A percentile compares a stretch with the other conserved stretches of the same genome.
Evolutionary conservation across 148 eudicot genomes (phyloP).

Genomic region (Fagopyrum esculentum): DNA sequence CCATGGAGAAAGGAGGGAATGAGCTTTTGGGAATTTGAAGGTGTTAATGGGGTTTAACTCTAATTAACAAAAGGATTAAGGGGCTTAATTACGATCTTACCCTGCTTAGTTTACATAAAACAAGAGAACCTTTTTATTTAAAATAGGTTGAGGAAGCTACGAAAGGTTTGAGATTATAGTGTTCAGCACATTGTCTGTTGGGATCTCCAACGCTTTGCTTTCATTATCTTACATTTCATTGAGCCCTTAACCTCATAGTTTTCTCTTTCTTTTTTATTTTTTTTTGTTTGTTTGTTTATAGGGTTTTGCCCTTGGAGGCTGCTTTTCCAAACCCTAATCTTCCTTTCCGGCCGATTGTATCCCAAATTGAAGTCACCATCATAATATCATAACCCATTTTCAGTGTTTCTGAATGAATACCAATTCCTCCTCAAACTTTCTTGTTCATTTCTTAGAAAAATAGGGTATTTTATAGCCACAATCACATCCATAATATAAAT

Average conservation of each 20-base stretch:
- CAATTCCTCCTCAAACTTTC: neutral
- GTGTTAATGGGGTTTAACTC: neutral
- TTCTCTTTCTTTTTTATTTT: neutral
- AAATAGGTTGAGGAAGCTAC: constrained; percentile 12
- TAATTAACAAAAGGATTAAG: neutral
- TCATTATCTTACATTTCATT: constrained; percentile 1
- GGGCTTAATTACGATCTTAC: constrained; percentile 1
- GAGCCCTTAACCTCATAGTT: constrained; percentile 6
- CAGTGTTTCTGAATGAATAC: neutral
- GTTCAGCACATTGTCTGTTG: constrained; percentile 5
- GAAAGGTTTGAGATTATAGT: constrained; percentile 7
- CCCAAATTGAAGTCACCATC: neutral
- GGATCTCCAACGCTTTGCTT: constrained; percentile 7
- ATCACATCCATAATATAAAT: no score
- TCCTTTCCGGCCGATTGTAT: neutral
- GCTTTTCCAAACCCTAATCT: constrained; percentile 5
- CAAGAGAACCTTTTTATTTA: neutral
- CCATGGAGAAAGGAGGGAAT: constrained; percentile 9
- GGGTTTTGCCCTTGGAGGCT: neutral
- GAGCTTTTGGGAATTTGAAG: neutral
- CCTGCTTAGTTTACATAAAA: neutral
- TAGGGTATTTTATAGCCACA: neutral
- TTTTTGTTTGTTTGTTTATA: constrained; percentile 2
- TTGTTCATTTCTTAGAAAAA: neutral
- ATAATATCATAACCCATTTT: neutral